phyloP scores from a whole-genome alignment of 257 asterid genomes.

The Solanum arcanum region DNA sequence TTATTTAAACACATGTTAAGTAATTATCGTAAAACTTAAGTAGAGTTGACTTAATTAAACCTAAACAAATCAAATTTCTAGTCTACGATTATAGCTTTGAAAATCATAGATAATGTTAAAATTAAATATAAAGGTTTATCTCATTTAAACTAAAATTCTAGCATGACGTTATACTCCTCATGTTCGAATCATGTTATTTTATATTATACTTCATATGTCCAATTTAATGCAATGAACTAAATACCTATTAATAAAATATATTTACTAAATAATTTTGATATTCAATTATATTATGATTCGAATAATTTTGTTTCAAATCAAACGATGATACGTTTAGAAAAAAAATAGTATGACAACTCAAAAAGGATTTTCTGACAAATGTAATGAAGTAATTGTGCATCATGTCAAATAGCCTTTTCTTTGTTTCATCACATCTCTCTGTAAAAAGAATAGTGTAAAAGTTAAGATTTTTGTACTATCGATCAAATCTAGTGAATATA shows the following conservation, averaged over 20 bases:
- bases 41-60: background rate
- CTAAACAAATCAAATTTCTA: background rate
- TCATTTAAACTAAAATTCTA: background rate
- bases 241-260: background rate
- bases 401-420: background rate
- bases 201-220: background rate
- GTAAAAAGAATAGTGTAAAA: background rate
- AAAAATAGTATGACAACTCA: background rate
- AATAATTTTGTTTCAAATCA: background rate
- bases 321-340: too few species aligned
- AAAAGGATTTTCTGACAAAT: background rate
- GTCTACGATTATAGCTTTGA: background rate
- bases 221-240: background rate
- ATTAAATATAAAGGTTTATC: background rate
- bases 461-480: background rate
- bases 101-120: too few species aligned
- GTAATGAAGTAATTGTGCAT: background rate
- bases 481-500: background rate
- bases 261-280: background rate
- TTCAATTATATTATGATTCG: background rate
- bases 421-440: background rate
- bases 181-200: background rate
- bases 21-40: background rate
- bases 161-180: too few species aligned
- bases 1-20: too few species aligned